These are phyloP conservation scores for Didymella keratinophila DNA, from an alignment of 2,329 filamentous ascomycete genomes.

Conservation along the genomic window DNA sequence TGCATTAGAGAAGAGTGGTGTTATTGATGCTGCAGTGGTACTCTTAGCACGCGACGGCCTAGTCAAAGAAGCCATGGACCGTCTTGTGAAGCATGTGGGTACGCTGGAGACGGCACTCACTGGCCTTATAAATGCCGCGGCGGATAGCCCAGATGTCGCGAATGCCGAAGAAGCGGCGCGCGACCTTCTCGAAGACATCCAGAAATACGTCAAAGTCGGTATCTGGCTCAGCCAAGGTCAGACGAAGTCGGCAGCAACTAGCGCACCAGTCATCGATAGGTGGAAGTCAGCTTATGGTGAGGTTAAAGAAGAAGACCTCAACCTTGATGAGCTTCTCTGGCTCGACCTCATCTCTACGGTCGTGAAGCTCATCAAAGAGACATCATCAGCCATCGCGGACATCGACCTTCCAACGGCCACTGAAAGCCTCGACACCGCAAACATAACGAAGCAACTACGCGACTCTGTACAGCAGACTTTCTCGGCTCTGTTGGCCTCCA, in stretches of 20 bases:
- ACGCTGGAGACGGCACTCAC: slow-evolving; percentile 81
- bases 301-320: slow-evolving; percentile 65
- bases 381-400: slow-evolving; percentile 57
- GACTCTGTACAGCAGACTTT: slow-evolving; percentile 89
- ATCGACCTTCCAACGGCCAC: slow-evolving; percentile 38
- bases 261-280: slow-evolving; percentile 43
- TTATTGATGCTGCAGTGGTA: slow-evolving; percentile 91
- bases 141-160: slow-evolving; percentile 63
- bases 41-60: slow-evolving; percentile 90
- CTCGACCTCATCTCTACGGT: slow-evolving; percentile 70
- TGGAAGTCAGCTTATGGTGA: slow-evolving; percentile 46
- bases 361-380: slow-evolving; percentile 61
- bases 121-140: slow-evolving; percentile 71
- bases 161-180: slow-evolving; percentile 72
- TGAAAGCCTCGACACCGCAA: slow-evolving; percentile 62
- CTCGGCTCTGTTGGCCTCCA: slow-evolving; percentile 80
- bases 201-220: slow-evolving; percentile 91
- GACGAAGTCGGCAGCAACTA: slow-evolving; percentile 64
- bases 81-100: slow-evolving; percentile 80
- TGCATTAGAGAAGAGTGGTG: slow-evolving; percentile 85
- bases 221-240: slow-evolving; percentile 95
- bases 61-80: slow-evolving; percentile 80
- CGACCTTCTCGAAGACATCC: slow-evolving; percentile 77
- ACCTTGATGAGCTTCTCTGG: slow-evolving; percentile 70
- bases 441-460: slow-evolving; percentile 73